Evolutionary conservation across 768 basidiomycete species (phyloP).

Genomic region (Gyrodon lividus): DNA sequence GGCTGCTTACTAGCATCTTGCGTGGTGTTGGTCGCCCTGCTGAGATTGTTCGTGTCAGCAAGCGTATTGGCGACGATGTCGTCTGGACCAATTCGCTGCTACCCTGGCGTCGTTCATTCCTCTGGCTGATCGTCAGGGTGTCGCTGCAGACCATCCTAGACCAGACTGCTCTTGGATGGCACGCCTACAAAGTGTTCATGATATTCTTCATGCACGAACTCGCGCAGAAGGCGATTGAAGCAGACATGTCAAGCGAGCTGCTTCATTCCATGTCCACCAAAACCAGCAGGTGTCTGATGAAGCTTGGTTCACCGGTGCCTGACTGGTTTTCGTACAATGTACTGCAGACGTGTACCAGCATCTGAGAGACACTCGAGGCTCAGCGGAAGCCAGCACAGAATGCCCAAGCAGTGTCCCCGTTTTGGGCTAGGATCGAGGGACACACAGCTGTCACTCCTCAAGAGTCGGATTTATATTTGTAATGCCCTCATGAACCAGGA

Average conservation of each 20-base stretch:
- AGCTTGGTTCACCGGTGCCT: conserved; percentile 4
- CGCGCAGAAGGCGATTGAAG: conserved; percentile 27
- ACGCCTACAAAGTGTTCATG: conserved; percentile 31
- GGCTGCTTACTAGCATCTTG: conserved; percentile 49
- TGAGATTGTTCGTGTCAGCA: conserved; percentile 31
- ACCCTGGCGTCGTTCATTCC: conserved; percentile 41
- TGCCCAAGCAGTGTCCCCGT: conserved; percentile 19
- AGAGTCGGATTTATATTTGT: conserved; percentile 27
- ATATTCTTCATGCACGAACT: too few species aligned
- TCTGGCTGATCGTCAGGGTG: conserved; percentile 30
- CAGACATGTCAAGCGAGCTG: conserved; percentile 16
- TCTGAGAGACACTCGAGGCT: conserved; percentile 18
- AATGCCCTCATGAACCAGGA: conserved; percentile 5
- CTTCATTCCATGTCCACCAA: conserved; percentile 25
- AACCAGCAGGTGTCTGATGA: conserved; percentile 11
- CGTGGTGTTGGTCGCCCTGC: conserved; percentile 36
- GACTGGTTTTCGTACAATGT: background rate
- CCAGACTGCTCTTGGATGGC: background rate
- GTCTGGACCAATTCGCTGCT: conserved; percentile 37
- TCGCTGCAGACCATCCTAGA: conserved; percentile 25
- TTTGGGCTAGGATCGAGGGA: conserved; percentile 36
- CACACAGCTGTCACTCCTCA: conserved; percentile 31
- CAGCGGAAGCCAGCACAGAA: conserved; percentile 34
- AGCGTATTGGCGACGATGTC: conserved; percentile 49
- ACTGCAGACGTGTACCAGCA: conserved; percentile 12